phyloP scores from a whole-genome alignment of 805 yeast species.

The Wickerhamomyces hampshirensis region DNA sequence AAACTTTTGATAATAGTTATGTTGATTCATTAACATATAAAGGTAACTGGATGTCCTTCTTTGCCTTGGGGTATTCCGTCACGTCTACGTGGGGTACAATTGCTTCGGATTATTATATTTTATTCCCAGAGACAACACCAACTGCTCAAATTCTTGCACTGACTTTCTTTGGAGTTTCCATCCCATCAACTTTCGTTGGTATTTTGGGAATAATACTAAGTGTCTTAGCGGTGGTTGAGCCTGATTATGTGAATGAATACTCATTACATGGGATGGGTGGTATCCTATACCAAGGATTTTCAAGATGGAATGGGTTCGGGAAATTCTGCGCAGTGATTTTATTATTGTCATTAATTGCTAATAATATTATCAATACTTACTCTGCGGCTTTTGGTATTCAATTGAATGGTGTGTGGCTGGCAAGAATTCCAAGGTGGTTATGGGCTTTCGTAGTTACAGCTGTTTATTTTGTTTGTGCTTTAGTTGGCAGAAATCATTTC shows the following conservation, averaged over 20 bases:
- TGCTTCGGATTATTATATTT: constrained; percentile 78
- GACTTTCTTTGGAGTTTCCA: constrained; percentile 60
- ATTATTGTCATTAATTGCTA: constrained; percentile 72
- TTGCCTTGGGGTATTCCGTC: constrained; percentile 68
- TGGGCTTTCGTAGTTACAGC: constrained; percentile 63
- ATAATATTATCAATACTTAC: constrained; percentile 76
- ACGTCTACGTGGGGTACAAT: constrained; percentile 89
- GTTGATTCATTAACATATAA: constrained; percentile 36
- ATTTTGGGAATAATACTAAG: constrained; percentile 69
- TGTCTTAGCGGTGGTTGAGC: constrained; percentile 53
- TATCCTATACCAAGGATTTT: constrained; percentile 56
- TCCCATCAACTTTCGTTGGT: constrained; percentile 77
- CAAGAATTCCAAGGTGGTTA: constrained; percentile 71
- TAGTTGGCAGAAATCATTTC: constrained; percentile 72
- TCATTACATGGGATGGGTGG: constrained; percentile 69
- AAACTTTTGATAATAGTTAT: constrained; percentile 30
- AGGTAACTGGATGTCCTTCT: constrained; percentile 72
- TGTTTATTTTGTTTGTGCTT: constrained; percentile 62
- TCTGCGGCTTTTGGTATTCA: constrained; percentile 81
- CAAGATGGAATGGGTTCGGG: constrained; percentile 71
- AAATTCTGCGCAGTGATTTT: constrained; percentile 67
- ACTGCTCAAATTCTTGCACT: constrained; percentile 47
- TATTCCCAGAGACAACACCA: constrained; percentile 70
- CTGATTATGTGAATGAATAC: constrained; percentile 56
- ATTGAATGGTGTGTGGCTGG: constrained; percentile 47